A percentile compares a stretch with the other conserved stretches of the same genome.
Evolutionary conservation across 2,329 filamentous ascomycete genomes (phyloP).

Genomic region (Epichloe brachyelytri): DNA sequence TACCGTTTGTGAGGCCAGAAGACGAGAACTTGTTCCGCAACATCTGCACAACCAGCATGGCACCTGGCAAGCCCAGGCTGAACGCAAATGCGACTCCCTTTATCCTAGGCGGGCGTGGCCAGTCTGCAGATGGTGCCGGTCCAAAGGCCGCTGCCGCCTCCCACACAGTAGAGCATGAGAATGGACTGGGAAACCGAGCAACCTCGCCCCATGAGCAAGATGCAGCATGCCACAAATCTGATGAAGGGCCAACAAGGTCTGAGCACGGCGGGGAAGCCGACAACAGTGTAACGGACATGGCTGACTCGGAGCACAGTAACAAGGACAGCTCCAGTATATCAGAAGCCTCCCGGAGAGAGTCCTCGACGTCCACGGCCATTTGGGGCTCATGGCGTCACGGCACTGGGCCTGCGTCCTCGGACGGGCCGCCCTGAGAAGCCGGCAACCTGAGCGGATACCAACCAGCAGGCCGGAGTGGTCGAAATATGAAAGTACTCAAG

Average conservation of each 20-base stretch:
- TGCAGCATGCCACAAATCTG: constrained; percentile 21
- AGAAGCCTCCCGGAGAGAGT: constrained; percentile 28
- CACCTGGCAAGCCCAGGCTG: constrained; percentile 42
- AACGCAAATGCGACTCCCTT: constrained; percentile 39
- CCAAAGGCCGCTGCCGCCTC: background rate
- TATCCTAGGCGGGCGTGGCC: constrained; percentile 22
- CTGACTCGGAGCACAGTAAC: constrained; percentile 11
- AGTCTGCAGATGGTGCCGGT: constrained; percentile 8
- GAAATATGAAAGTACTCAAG: constrained; percentile 84
- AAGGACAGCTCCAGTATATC: constrained; percentile 18
- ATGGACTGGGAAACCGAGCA: constrained; percentile 14
- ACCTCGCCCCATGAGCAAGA: constrained; percentile 25
- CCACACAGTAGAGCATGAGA: constrained; percentile 10
- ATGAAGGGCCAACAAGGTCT: constrained; percentile 23
- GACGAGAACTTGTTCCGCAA: constrained; percentile 70
- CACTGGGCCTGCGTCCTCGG: constrained; percentile 30
- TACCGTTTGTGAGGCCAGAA: constrained; percentile 87
- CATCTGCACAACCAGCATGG: constrained; percentile 50
- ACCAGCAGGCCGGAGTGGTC: constrained; percentile 45
- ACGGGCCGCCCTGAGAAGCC: constrained; percentile 40
- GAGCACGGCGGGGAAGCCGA: constrained; percentile 34
- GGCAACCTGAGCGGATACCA: constrained; percentile 54
- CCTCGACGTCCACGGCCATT: constrained; percentile 42
- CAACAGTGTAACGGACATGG: constrained; percentile 14
- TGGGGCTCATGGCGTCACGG: constrained; percentile 62